These are phyloP conservation scores for Irpex sp. DNA, from an alignment of 1,284 basidiomycete genomes.

Conservation along the genomic window DNA sequence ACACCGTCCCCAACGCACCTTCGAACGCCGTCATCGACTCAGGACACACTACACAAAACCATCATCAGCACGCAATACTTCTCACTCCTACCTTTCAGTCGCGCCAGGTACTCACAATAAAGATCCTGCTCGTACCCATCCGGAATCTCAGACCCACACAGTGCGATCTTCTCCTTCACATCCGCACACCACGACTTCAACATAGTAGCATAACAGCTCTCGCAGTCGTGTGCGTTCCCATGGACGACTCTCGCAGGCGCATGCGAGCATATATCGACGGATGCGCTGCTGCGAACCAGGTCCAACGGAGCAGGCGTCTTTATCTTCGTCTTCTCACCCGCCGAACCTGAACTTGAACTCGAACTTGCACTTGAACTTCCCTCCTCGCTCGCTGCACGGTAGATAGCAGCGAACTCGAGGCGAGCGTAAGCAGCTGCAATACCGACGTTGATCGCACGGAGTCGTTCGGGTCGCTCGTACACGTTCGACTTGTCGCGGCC, in stretches of 20 bases:
- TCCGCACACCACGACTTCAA: conserved; percentile 52
- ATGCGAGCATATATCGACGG: background rate
- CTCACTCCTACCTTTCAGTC: no score
- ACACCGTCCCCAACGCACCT: conserved; percentile 76
- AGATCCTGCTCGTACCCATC: conserved; percentile 70
- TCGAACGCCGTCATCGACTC: conserved; percentile 70
- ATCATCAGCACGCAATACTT: conserved; percentile 25
- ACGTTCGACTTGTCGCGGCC: conserved; percentile 69
- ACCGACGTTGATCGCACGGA: conserved; percentile 78
- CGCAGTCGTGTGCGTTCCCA: conserved; percentile 58
- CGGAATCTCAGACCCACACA: conserved; percentile 79
- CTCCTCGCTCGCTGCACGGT: background rate
- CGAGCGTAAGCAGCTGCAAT: conserved; percentile 75
- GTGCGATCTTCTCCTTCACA: conserved; percentile 60
- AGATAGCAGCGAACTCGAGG: conserved; percentile 41
- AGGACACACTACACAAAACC: conserved; percentile 54
- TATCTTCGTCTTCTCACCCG: background rate
- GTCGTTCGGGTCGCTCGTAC: conserved; percentile 87
- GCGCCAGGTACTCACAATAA: conserved; percentile 49
- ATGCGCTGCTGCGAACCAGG: background rate
- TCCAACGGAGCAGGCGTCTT: background rate
- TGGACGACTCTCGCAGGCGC: conserved; percentile 39
- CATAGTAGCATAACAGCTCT: conserved; percentile 50
- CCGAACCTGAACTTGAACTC: background rate
- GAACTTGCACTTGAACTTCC: no score